These are phyloP conservation scores for Sphagnurus paluster DNA, from an alignment of 1,284 basidiomycete species.

Conservation along the genomic window DNA sequence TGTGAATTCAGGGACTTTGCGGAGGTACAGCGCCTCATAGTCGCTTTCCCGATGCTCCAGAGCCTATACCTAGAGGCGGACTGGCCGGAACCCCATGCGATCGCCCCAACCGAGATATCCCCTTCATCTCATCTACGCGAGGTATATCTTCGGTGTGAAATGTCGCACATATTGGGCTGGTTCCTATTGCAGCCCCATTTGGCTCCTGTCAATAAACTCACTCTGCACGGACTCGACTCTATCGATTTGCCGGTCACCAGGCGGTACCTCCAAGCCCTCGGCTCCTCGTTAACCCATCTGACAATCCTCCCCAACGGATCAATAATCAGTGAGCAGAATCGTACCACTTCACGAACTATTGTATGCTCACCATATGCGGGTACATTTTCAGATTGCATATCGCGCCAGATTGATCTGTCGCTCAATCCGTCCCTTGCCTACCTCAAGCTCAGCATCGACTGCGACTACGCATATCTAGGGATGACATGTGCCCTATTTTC, in stretches of 20 bases:
- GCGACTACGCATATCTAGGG: conserved; percentile 8
- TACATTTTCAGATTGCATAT: conserved; percentile 13
- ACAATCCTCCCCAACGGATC: conserved; percentile 9
- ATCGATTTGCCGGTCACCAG: conserved; percentile 12
- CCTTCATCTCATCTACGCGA: conserved; percentile 14
- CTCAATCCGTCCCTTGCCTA: conserved; percentile 8
- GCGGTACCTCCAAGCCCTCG: conserved; percentile 13
- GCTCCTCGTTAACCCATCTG: conserved; percentile 15
- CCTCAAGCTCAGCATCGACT: conserved; percentile 17
- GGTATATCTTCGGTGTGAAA: conserved; percentile 16
- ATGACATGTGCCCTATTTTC: conserved; percentile 10
- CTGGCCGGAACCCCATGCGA: conserved; percentile 12
- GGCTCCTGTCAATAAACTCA: conserved; percentile 14
- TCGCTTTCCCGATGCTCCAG: conserved; percentile 16
- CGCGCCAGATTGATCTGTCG: conserved; percentile 14
- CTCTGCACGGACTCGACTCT: conserved; percentile 12
- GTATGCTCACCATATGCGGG: too few species aligned
- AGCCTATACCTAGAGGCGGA: conserved; percentile 16
- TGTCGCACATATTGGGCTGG: conserved; percentile 16
- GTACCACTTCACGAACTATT: too few species aligned
- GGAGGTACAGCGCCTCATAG: conserved; percentile 15
- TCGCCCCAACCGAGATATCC: conserved; percentile 6
- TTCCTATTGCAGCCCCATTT: conserved; percentile 11
- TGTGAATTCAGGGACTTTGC: conserved; percentile 16
- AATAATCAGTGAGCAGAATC: conserved; percentile 8